A percentile compares a stretch with the other conserved stretches of the same genome.
phyloP scores from a whole-genome alignment of 306 rosid genomes.

The Vigna unguiculata region DNA sequence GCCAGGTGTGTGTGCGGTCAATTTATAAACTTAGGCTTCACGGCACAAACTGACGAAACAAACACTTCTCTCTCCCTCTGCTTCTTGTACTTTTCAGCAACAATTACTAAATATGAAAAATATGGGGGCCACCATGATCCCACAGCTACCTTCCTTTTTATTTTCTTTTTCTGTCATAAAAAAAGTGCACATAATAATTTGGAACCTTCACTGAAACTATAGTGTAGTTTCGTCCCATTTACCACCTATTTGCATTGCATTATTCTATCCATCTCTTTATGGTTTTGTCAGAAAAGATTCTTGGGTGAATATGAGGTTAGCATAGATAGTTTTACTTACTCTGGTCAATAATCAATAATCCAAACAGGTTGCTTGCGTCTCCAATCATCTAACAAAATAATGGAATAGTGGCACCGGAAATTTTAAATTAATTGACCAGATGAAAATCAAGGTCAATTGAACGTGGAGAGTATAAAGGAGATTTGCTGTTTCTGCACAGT shows the following conservation, averaged over 20 bases:
- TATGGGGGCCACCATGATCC: slow-evolving; percentile 44
- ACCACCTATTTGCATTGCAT: slow-evolving; percentile 11
- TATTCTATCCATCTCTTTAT: slow-evolving; percentile 16
- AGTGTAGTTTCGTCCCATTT: slow-evolving; percentile 24
- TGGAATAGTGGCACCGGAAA: background rate
- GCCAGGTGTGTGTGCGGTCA: slow-evolving; percentile 49
- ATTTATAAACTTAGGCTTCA: slow-evolving; percentile 58
- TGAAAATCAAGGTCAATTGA: background rate
- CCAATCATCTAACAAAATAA: background rate
- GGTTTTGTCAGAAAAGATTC: slow-evolving; percentile 15
- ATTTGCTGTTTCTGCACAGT: background rate
- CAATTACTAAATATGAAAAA: slow-evolving; percentile 39
- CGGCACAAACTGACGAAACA: slow-evolving; percentile 64
- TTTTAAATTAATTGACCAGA: background rate
- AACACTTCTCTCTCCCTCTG: slow-evolving; percentile 46
- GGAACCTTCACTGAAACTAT: slow-evolving; percentile 24
- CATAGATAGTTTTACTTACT: background rate
- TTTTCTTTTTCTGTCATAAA: background rate
- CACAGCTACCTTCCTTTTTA: slow-evolving; percentile 17
- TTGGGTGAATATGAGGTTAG: background rate
- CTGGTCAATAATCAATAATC: background rate
- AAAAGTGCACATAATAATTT: slow-evolving; percentile 22
- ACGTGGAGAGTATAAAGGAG: too few species aligned
- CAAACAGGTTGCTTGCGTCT: background rate
- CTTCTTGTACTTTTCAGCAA: slow-evolving; percentile 62